Evolutionary conservation across 2,329 filamentous ascomycete species (phyloP), one percentile per base, ranked within the genome.

Genomic region (Polychaeton citri): DNA sequence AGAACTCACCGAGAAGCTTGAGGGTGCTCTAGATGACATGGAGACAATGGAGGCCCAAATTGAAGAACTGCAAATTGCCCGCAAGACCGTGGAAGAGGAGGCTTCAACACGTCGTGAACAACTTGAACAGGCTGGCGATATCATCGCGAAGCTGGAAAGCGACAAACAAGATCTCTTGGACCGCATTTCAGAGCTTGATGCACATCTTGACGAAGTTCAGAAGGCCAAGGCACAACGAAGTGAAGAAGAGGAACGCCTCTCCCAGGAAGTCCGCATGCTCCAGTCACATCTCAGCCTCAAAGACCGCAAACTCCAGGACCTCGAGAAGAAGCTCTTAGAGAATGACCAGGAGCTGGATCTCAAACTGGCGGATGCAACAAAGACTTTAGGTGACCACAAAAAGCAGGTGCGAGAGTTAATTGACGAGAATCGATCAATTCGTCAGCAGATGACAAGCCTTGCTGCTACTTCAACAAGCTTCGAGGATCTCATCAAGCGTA

Each of bases 401-500:
- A 70, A 75, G 39, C 79, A 84, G 45, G 77, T 93, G 49, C 76
- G 79, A 35, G 79, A 85, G 15, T 70, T 95, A 1, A 58, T 76
- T 2, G 76, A 79, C 4, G 88, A 98, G 53, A 92, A 93, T 47
- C 73, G 76, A 9, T 76, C 81, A 31, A 74, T 93, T 32, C 80
- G 92, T 36, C 75, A 86, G 48, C 86, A 95, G 50, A 76, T 98
- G 36, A 73, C 81, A 0, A 79, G 94, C 46, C 66, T 98, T 13
- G 90, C 90, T 0, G 78, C 84, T 33, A 95, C 88, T 0, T 94
- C 88, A 1, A 92, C 86, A 0, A 85, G 87, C 52, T 96, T 94
- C 46, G 90, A 98, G 59, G 88, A 96, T 49, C 72, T 96, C 30
- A 81, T 98, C 17, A 74, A 86, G 17, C 79, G 82, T 40, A 98